Evolutionary conservation across 768 basidiomycete genomes (phyloP).

Genomic region (Hebeloma cylindrosporum): DNA sequence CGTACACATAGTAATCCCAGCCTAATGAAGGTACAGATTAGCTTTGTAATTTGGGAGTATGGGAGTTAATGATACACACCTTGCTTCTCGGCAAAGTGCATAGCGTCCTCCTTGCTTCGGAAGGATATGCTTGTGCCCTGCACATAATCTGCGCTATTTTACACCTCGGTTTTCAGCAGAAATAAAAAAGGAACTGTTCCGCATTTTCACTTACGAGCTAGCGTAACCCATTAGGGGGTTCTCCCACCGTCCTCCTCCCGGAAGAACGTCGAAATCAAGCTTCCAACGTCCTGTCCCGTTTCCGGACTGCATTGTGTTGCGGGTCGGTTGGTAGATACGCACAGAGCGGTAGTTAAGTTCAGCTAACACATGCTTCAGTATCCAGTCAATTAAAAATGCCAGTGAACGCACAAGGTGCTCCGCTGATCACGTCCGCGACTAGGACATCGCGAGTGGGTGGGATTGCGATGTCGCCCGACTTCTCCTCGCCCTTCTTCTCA

Average conservation of each 20-base stretch:
- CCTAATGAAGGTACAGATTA: constrained; percentile 45
- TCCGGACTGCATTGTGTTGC: constrained; percentile 95
- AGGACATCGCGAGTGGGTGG: constrained; percentile 61
- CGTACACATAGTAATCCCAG: constrained; percentile 92
- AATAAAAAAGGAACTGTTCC: background rate
- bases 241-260: constrained; percentile 92
- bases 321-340: constrained; percentile 89
- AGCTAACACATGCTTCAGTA: constrained; percentile 40
- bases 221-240: constrained; percentile 98
- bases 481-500: constrained; percentile 31
- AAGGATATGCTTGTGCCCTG: constrained; percentile 86
- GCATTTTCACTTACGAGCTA: constrained; percentile 68
- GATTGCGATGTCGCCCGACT: constrained; percentile 43
- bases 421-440: constrained; percentile 81
- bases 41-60: constrained; percentile 3
- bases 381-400: background rate
- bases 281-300: constrained; percentile 88
- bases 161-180: background rate
- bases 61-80: constrained; percentile 41
- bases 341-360: constrained; percentile 87
- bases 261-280: constrained; percentile 92
- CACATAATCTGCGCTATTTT: constrained; percentile 86
- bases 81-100: constrained; percentile 97
- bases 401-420: constrained; percentile 69
- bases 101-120: constrained; percentile 83